Evolutionary conservation across 495 filamentous ascomycete species (phyloP), one percentile per base, ranked within the genome.

Genomic region (Lophiostoma macrostomum): DNA sequence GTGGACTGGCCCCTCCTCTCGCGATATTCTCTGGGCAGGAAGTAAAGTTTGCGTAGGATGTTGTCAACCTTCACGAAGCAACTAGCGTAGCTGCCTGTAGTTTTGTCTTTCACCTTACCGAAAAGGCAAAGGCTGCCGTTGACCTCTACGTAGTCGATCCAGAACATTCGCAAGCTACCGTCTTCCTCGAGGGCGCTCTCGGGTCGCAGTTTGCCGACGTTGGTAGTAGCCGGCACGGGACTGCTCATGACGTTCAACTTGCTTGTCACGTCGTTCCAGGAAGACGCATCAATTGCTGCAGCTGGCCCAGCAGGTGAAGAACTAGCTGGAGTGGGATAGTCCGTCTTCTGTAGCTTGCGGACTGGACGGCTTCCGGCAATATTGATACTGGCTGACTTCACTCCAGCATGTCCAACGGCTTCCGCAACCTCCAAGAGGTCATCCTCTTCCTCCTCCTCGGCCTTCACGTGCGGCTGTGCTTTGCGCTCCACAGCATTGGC

Each of bases 51-150:
- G 37, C 93, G 81, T 18, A 94, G 69, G 49, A 98, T 88, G 55
- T 95, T 96, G 74, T 98, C 91, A 28, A 98, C 76, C 65, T 97
- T 98, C 67, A 95, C 80, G 61, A 98, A 97, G 48, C 91, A 94
- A 70, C 91, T 96, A 27, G 88, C 84, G 67, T 84, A 90, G 27
- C 72, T 73, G 28, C 80, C 83, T 20, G 79, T 86, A 56, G 83
- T 85, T 69, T 91, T 96, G 69, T 96, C 90, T 64, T 86, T 85
- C 2, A 96, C 94, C 65, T 98, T 98, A 43, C 93, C 93, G 70
- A 97, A 98, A 29, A 98, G 77, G 67, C 90, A 96, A 2, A 98
- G 74, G 57, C 82, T 88, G 34, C 91, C 94, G 64, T 91, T 90
- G 67, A 96, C 74, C 66, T 98, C 93, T 0, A 88, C 90, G 60